Evolutionary conservation across 2,329 filamentous ascomycete genomes (phyloP), one percentile per base, ranked within the genome.

Genomic region (Pestalotiopsis fici): DNA sequence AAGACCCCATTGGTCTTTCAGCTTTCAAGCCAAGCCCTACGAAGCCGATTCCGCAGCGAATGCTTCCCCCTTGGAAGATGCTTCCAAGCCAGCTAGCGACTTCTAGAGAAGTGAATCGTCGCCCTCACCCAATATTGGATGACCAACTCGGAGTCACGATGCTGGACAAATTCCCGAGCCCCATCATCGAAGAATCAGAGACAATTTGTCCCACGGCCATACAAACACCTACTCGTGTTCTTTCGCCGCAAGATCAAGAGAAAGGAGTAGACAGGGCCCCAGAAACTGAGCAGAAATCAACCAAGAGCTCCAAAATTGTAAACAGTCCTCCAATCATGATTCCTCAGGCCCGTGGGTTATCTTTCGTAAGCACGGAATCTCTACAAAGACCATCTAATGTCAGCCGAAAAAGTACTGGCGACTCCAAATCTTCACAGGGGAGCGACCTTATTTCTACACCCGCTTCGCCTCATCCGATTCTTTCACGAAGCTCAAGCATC

Each of bases 31-130:
- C 85, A 1, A 82, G 80, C 64, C 81, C 78, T 3, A 79, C 84
- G 12, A 89, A 88, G 68, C 84, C 86, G 1, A 80, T 88, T 12
- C 86, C 86, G 0, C 67, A 71, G 15, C 84, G 82, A 74, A 86
- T 86, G 82, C 79, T 78, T 59, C 50, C 59, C 23, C 35, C 23
- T n/a, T 62, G 59, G 59, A 62, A 43, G 15, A 71, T 74, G 68
- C 72, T 74, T 2, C 71, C 73, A 15, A 73, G 64, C 18, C 67
- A 73, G 11, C 71, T 55, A 9, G 66, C 63, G 47, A 56, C 55
- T 18, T 54, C 66, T 65, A 27, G 54, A 23, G 54, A 27, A 1
- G 59, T 50, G 5, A 64, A 73, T 13, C 50, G 69, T 43, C 69
- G 66, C 9, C 74, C 74, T 39, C 55, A 63, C 9, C 76, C 76